These are phyloP conservation scores for Eimeria tenella DNA, from an alignment of 169 alveolate species.

Conservation along the genomic window DNA sequence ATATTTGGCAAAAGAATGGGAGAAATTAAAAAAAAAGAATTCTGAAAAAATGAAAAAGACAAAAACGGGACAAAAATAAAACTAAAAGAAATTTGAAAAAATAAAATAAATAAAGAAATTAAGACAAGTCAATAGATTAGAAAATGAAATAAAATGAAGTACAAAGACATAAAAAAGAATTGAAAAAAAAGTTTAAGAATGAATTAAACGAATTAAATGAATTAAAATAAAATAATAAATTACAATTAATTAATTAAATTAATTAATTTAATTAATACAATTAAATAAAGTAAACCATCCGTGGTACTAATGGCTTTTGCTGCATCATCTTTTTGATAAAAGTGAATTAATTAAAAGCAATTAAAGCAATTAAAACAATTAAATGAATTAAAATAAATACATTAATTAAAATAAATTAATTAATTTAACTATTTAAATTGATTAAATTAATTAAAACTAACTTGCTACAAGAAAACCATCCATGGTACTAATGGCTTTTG, in stretches of 20 bases:
- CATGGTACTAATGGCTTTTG: conserved; percentile 47
- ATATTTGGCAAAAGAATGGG: background rate
- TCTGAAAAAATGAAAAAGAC: too few species aligned
- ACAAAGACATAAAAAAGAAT: too few species aligned
- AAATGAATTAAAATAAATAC: too few species aligned
- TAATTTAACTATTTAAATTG: background rate
- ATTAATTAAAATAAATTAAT: background rate
- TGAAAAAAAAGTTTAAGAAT: too few species aligned
- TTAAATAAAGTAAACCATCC: conserved; percentile 46
- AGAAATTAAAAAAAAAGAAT: conserved; percentile 11
- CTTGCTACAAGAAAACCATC: conserved; percentile 54
- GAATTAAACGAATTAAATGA: background rate
- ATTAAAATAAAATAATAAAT: background rate
- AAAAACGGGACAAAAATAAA: too few species aligned
- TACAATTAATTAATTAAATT: background rate
- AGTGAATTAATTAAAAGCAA: background rate
- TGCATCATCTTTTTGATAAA: conserved; percentile 33
- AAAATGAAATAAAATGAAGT: too few species aligned
- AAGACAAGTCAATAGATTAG: too few species aligned
- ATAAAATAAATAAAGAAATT: background rate
- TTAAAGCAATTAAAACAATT: too few species aligned
- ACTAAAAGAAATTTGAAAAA: background rate
- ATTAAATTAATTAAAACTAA: background rate
- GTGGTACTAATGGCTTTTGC: conserved; percentile 36
- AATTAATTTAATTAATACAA: background rate